These are phyloP conservation scores for Rusavskia elegans DNA, from an alignment of 495 filamentous ascomycete genomes.

Conservation along the genomic window DNA sequence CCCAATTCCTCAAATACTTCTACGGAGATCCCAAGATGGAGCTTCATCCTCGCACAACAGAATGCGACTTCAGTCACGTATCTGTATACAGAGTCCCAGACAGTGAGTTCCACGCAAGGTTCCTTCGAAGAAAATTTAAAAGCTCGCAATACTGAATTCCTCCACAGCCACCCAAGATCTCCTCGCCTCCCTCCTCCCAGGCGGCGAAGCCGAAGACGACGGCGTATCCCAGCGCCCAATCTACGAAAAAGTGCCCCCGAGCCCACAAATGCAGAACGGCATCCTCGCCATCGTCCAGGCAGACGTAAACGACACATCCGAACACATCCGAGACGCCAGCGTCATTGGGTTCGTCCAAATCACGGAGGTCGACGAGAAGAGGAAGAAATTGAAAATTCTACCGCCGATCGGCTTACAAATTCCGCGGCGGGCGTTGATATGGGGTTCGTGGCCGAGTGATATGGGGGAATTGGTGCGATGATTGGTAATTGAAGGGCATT, in stretches of 20 bases:
- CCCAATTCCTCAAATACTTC: conserved; percentile 79
- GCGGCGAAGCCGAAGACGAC: conserved; percentile 26
- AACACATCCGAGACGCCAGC: conserved; percentile 65
- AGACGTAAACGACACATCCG: conserved; percentile 43
- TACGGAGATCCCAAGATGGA: conserved; percentile 67
- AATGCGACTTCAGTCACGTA: conserved; percentile 56
- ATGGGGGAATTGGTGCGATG: conserved; percentile 33
- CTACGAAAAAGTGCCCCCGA: conserved; percentile 44
- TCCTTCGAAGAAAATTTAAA: no score
- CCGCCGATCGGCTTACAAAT: conserved; percentile 67
- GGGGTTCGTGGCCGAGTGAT: conserved; percentile 37
- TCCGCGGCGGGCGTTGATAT: conserved; percentile 62
- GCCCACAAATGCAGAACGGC: conserved; percentile 44
- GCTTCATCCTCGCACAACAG: conserved; percentile 71
- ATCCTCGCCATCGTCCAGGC: conserved; percentile 71
- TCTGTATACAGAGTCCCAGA: conserved; percentile 49
- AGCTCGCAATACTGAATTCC: background rate
- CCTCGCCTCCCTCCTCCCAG: conserved; percentile 28
- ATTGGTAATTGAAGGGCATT: background rate
- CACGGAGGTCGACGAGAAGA: conserved; percentile 72
- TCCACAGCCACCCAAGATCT: conserved; percentile 16
- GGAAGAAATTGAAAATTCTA: conserved; percentile 64
- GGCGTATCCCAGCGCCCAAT: conserved; percentile 18
- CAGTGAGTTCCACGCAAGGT: conserved; percentile 18
- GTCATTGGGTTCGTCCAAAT: conserved; percentile 90